A percentile compares a stretch with the other conserved stretches of the same genome.
Evolutionary conservation across 2,329 filamentous ascomycete species (phyloP).

Genomic region (Scortechinia acanthostroma): DNA sequence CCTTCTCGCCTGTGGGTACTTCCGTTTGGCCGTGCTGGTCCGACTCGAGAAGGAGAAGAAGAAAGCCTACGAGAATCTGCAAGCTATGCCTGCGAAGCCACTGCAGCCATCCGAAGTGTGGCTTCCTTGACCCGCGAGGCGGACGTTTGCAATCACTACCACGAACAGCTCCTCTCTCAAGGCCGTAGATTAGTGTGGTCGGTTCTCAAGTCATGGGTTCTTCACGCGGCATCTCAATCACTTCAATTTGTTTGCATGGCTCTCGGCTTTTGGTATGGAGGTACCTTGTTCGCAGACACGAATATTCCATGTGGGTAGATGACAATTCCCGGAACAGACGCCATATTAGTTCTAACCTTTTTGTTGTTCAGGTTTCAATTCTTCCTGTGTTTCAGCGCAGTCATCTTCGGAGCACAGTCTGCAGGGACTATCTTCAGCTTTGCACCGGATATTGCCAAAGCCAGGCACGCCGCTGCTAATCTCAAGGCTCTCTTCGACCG

Average conservation of each 20-base stretch:
- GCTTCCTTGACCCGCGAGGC: conserved; percentile 36
- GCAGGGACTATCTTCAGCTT: conserved; percentile 7
- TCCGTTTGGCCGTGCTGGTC: conserved; percentile 37
- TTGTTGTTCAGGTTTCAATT: too few relatives aligned
- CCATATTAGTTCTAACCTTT: too few relatives aligned
- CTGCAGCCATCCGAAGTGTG: conserved; percentile 37
- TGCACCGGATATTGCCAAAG: conserved; percentile 38
- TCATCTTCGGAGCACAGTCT: conserved; percentile 3
- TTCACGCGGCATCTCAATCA: conserved; percentile 3
- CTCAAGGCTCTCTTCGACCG: conserved; percentile 37
- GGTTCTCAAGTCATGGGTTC: background rate
- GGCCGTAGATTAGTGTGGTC: background rate
- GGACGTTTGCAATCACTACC: conserved; percentile 16
- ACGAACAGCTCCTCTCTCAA: conserved; percentile 1
- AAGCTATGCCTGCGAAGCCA: conserved; percentile 37
- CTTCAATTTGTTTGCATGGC: conserved; percentile 52
- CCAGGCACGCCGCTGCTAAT: conserved; percentile 35
- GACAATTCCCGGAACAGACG: too few relatives aligned
- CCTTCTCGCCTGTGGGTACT: conserved; percentile 33
- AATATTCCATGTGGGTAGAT: conserved; percentile 45
- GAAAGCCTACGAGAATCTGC: conserved; percentile 34
- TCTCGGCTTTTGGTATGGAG: conserved; percentile 58
- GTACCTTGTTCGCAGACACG: conserved; percentile 37
- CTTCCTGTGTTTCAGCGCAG: conserved; percentile 1
- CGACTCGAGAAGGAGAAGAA: conserved; percentile 34